Evolutionary conservation across 2,329 filamentous ascomycete species (phyloP).

Genomic region (Penicillium sp.): DNA sequence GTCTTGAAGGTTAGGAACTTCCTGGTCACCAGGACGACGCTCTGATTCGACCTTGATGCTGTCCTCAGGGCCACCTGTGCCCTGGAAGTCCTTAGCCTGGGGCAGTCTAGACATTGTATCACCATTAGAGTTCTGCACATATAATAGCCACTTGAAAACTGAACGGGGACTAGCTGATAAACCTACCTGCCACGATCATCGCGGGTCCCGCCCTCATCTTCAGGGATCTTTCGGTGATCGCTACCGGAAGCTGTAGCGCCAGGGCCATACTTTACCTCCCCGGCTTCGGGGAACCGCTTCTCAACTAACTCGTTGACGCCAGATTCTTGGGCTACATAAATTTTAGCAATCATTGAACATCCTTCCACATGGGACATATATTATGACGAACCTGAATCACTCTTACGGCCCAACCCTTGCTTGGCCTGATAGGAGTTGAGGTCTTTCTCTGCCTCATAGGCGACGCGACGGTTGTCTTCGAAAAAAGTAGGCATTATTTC

Average conservation of each 20-base stretch:
- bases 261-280: slow-evolving; percentile 43
- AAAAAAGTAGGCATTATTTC: slow-evolving; percentile 25
- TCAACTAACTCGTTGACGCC: slow-evolving; percentile 46
- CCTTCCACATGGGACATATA: background rate
- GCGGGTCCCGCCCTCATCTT: slow-evolving; percentile 45
- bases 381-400: slow-evolving; percentile 42
- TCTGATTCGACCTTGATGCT: slow-evolving; percentile 34
- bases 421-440: slow-evolving; percentile 47
- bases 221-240: slow-evolving; percentile 44
- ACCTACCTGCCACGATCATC: slow-evolving; percentile 44
- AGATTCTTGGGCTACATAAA: slow-evolving; percentile 41
- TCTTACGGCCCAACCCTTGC: slow-evolving; percentile 42
- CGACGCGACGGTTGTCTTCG: slow-evolving; percentile 33
- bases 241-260: slow-evolving; percentile 40
- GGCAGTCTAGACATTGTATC: slow-evolving; percentile 32
- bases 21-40: slow-evolving; percentile 33
- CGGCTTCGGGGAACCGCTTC: slow-evolving; percentile 40
- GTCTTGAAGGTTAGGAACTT: slow-evolving; percentile 29
- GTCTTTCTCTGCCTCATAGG: slow-evolving; percentile 41
- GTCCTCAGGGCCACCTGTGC: slow-evolving; percentile 40
- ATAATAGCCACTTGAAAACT: no score
- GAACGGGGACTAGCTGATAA: no score
- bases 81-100: slow-evolving; percentile 42
- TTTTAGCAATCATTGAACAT: slow-evolving; percentile 2
- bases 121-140: no score